Evolutionary conservation across 139 green algal species (phyloP).

Genomic region (Nannochloris sp.): DNA sequence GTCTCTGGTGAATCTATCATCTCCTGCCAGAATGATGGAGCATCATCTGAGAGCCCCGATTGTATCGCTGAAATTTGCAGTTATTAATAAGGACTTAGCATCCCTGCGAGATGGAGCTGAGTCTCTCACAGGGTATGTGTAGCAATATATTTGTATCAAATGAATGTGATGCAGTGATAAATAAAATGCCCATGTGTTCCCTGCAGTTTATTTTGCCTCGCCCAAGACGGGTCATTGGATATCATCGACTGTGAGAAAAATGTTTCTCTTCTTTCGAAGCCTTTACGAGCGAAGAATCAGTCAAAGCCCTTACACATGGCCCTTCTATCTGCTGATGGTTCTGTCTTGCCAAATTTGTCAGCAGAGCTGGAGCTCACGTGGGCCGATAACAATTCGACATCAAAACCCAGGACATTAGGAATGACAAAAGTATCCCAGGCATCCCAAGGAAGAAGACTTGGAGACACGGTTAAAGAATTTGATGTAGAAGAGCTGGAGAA

Average conservation of each 20-base stretch:
- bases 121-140: too few species aligned
- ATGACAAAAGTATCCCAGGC: not conserved
- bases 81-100: not conserved
- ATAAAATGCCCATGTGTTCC: not conserved
- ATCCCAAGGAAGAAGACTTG: not conserved
- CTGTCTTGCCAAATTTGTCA: conserved; percentile 13
- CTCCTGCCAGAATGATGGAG: not conserved
- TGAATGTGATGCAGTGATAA: too few species aligned
- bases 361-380: conserved; percentile 24
- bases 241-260: conserved; percentile 19
- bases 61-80: not conserved
- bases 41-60: not conserved
- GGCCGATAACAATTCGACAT: conserved; percentile 32
- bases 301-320: conserved; percentile 20
- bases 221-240: not conserved
- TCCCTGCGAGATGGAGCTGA: too few species aligned
- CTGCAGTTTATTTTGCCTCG: not conserved
- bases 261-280: not conserved
- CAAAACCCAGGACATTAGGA: not conserved
- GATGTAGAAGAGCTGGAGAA: not conserved
- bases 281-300: conserved; percentile 32
- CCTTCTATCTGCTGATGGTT: conserved; percentile 22
- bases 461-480: not conserved
- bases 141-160: too few species aligned
- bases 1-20: conserved; percentile 26